These are phyloP conservation scores for Solanum lycopersicoides DNA, from an alignment of 257 asterid species.

Conservation along the genomic window DNA sequence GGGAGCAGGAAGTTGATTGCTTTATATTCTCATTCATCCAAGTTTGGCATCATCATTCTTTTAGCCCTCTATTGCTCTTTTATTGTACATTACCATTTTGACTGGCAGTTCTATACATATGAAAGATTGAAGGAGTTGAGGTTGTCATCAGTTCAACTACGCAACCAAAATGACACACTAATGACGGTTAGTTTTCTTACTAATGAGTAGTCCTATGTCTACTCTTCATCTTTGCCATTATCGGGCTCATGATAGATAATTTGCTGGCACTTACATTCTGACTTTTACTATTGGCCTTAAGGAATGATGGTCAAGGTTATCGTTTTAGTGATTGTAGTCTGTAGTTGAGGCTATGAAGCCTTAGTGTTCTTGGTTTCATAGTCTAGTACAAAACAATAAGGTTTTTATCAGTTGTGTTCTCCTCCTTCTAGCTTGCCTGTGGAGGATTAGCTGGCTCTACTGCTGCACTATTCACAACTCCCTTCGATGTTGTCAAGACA, in stretches of 20 bases:
- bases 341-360: not conserved
- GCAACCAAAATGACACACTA: slow-evolving; percentile 42
- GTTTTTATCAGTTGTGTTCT: not conserved
- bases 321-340: not conserved
- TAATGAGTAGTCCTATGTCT: not conserved
- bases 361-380: not conserved
- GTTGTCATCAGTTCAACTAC: slow-evolving; percentile 37
- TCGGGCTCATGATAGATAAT: not conserved
- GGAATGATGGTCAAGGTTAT: not conserved
- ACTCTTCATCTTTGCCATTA: slow-evolving; percentile 2
- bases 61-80: not conserved
- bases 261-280: not conserved
- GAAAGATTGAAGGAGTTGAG: slow-evolving; percentile 75
- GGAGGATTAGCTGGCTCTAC: slow-evolving; percentile 93
- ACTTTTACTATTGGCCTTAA: slow-evolving; percentile 2
- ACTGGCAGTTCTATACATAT: slow-evolving; percentile 78
- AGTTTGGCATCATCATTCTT: not conserved
- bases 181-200: slow-evolving; percentile 40
- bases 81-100: not conserved
- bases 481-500: slow-evolving; percentile 91
- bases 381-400: not conserved
- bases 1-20: not conserved
- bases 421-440: slow-evolving; percentile 54
- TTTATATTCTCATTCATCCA: not conserved
- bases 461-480: slow-evolving; percentile 87